These are phyloP conservation scores for Suillus bovinus DNA, from an alignment of 768 basidiomycete species.

Conservation along the genomic window DNA sequence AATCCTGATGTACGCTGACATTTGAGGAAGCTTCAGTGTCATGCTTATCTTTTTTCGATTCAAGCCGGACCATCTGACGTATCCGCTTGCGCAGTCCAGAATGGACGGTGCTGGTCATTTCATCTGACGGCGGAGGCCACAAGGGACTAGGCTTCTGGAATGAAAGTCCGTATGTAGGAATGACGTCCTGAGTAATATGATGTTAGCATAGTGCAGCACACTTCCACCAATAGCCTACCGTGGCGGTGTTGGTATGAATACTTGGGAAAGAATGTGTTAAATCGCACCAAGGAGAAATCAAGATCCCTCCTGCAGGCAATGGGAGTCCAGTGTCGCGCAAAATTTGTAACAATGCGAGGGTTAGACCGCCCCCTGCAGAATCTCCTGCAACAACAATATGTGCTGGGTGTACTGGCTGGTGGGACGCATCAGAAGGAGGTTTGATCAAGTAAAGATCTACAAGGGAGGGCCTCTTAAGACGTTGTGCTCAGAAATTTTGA, in stretches of 20 bases:
- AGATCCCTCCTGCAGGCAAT: conserved; percentile 80
- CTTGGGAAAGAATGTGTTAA: conserved; percentile 96
- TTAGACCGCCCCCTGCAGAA: conserved; percentile 90
- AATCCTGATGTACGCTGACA: conserved; percentile 11
- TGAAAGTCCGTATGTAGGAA: conserved; percentile 74
- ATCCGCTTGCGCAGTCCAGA: conserved; percentile 60
- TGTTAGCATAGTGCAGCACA: neutral
- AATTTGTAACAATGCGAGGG: conserved; percentile 80
- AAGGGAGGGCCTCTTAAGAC: conserved; percentile 1
- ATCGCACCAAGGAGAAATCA: conserved; percentile 93
- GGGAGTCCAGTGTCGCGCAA: conserved; percentile 85
- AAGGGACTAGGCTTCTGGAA: conserved; percentile 76
- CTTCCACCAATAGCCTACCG: conserved; percentile 46
- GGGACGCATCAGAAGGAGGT: conserved; percentile 80
- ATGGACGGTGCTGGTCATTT: conserved; percentile 57
- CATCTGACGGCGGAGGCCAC: conserved; percentile 77
- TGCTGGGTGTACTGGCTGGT: conserved; percentile 75
- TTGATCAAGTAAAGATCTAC: conserved; percentile 84
- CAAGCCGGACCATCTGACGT: conserved; percentile 50
- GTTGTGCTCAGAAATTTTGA: neutral
- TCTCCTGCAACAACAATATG: conserved; percentile 88
- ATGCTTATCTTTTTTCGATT: conserved; percentile 21
- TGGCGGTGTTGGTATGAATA: conserved; percentile 79
- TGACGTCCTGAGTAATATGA: conserved; percentile 58
- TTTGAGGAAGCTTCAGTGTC: conserved; percentile 3